Evolutionary conservation across 306 rosid species (phyloP), one percentile per base, ranked within the genome.

Genomic region (Cotoneaster glaucophyllus): DNA sequence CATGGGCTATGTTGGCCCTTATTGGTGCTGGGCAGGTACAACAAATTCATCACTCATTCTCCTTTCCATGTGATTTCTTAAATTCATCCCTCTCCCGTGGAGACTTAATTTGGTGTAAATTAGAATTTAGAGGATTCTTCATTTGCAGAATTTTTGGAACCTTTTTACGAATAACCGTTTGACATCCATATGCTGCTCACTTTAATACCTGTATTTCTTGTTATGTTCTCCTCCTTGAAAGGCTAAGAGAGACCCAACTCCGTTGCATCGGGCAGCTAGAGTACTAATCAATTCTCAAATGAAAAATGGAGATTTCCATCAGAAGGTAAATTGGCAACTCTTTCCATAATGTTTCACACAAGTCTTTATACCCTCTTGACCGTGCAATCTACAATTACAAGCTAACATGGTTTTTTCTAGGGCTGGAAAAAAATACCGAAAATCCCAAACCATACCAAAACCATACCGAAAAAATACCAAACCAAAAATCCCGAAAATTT

Each of bases 1-100:
- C 79, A 26, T 82, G 82, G 85, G 82, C 85, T 34, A 73, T 78
- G 82, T 64, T 82, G 70, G 81, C 85, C 56, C 82, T 82, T 19
- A 74, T 82, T 62, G 79, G 76, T 74, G 82, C 82, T 9, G 82
- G 82, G n/a, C 82, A 82, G 85, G 85, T 82, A 73, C 53, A 48
- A 31, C 62, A 52, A 34, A 14, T 48, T 48, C 19, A 48, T 48
- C 2, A 13, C 53, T 14, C 8, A 15, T 41, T 41, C 12, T 48
- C 53, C 53, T 14, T 14, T 17, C 53, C 53, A 48, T 48, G 53
- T 15, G 19, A 48, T 48, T 48, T 14, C 14, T 18, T 2, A 48
- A 48, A 48, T 48, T 48, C 17, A 48, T 14, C 53, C 53, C 4
- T 48, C 18, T 0, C 37, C 41, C 10, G 7, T 7, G 39, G 39